Evolutionary conservation across 2,329 filamentous ascomycete genomes (phyloP).

Genomic region (Arthrinium phaeospermum): DNA sequence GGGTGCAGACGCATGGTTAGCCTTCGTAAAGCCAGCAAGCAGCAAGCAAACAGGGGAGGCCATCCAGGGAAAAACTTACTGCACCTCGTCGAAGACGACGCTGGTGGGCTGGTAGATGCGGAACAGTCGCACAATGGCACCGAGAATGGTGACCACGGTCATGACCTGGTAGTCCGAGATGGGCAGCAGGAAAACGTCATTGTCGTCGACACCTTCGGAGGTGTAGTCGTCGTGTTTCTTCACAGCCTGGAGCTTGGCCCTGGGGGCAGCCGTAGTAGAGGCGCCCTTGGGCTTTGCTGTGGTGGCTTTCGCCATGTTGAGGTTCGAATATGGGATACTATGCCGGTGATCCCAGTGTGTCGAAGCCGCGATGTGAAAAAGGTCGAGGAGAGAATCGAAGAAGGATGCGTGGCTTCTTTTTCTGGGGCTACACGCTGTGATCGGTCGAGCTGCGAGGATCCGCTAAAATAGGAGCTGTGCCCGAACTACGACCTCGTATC

Average conservation of each 20-base stretch:
- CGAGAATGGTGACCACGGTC: constrained; percentile 73
- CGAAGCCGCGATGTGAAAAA: constrained; percentile 18
- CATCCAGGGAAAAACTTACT: constrained; percentile 67
- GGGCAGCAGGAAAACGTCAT: constrained; percentile 90
- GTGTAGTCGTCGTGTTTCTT: constrained; percentile 64
- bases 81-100: constrained; percentile 98
- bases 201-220: constrained; percentile 81
- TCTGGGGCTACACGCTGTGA: constrained; percentile 17
- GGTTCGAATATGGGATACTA: constrained; percentile 5
- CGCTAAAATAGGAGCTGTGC: constrained; percentile 27
- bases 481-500: constrained; percentile 28
- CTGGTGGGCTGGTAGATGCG: constrained; percentile 95
- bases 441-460: background rate
- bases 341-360: background rate
- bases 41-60: background rate
- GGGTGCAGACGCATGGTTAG: constrained; percentile 8
- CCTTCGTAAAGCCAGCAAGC: constrained; percentile 28
- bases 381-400: constrained; percentile 23
- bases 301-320: constrained; percentile 46
- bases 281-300: constrained; percentile 43
- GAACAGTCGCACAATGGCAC: constrained; percentile 83
- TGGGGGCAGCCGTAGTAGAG: constrained; percentile 24
- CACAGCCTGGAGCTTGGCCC: constrained; percentile 36
- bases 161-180: constrained; percentile 82
- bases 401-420: constrained; percentile 35